Evolutionary conservation across 1,284 basidiomycete species (phyloP).

Genomic region (Cutaneotrichosporon cavernicola): DNA sequence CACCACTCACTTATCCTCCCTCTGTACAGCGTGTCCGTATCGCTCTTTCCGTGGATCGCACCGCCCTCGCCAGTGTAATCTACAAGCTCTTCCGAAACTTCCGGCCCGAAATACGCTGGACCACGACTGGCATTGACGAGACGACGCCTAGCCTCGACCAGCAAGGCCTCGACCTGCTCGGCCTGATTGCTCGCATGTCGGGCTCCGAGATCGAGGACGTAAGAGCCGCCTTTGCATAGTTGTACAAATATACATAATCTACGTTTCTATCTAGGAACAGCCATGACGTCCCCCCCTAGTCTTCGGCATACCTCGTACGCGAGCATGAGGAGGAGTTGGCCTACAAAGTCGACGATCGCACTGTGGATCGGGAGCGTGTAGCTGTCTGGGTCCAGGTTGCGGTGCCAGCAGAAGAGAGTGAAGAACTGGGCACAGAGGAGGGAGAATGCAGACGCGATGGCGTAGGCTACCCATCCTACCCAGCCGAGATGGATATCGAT

Average conservation of each 20-base stretch:
- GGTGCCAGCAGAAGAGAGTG: conserved; percentile 78
- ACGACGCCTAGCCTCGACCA: too few species aligned
- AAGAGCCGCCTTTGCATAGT: not conserved
- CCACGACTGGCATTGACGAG: not conserved
- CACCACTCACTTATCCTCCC: not conserved
- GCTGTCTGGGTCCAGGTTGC: conserved; percentile 82
- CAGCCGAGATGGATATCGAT: conserved; percentile 68
- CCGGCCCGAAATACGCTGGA: not conserved
- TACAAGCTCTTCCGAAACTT: conserved; percentile 1
- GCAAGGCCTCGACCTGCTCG: too few species aligned
- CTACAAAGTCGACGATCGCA: conserved; percentile 84
- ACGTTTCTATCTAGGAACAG: not conserved
- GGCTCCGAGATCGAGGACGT: not conserved
- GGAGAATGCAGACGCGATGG: conserved; percentile 66
- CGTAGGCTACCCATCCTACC: conserved; percentile 66
- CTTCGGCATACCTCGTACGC: conserved; percentile 54
- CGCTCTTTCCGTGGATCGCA: not conserved
- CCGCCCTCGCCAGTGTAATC: not conserved
- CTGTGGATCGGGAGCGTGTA: conserved; percentile 91
- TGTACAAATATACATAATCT: not conserved
- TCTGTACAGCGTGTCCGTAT: not conserved
- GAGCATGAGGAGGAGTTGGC: conserved; percentile 70
- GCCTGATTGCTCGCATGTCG: too few species aligned
- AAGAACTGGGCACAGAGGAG: conserved; percentile 67
- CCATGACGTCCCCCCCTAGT: conserved; percentile 1